Conservation (phyloP, 768 basidiomycete genomes). For the Russula earlei region DNA sequence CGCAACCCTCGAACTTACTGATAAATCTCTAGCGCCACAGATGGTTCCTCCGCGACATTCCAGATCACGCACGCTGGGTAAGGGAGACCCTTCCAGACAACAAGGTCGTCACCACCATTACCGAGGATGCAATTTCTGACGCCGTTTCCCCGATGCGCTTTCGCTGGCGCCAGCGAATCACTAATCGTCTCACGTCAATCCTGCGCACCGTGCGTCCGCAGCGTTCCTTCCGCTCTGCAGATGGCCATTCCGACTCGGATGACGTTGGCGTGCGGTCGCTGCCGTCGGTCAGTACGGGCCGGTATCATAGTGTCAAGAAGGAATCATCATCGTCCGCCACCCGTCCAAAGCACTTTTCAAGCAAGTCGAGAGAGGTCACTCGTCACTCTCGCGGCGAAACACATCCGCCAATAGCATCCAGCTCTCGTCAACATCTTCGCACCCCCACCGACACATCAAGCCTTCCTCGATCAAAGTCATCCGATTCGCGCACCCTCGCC, state of each 20-base stretch:
- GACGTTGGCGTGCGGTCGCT: slow-evolving; percentile 19
- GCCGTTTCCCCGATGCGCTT: slow-evolving; percentile 63
- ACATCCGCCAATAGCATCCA: not conserved
- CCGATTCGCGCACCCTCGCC: slow-evolving; percentile 6
- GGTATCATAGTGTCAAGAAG: not conserved
- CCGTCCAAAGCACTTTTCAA: not conserved
- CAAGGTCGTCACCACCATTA: slow-evolving; percentile 46
- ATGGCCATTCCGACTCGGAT: slow-evolving; percentile 17
- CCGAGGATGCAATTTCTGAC: slow-evolving; percentile 65
- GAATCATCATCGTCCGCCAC: not conserved
- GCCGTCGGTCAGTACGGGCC: slow-evolving; percentile 9
- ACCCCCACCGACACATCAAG: slow-evolving; percentile 3
- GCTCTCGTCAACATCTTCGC: not conserved
- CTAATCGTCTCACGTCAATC: slow-evolving; percentile 39
- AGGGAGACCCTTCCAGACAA: slow-evolving; percentile 44
- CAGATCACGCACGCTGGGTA: slow-evolving; percentile 64
- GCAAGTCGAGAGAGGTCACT: not conserved
- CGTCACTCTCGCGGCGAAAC: not conserved
- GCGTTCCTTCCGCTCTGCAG: slow-evolving; percentile 25
- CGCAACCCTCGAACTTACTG: not conserved
- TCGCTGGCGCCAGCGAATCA: slow-evolving; percentile 43
- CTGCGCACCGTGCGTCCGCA: slow-evolving; percentile 36
- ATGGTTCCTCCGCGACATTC: slow-evolving; percentile 64
- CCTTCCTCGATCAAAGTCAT: slow-evolving; percentile 15
- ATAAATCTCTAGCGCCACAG: slow-evolving; percentile 36